Conservation (phyloP, 768 basidiomycete genomes). For the Boletus vinaceobasis region DNA sequence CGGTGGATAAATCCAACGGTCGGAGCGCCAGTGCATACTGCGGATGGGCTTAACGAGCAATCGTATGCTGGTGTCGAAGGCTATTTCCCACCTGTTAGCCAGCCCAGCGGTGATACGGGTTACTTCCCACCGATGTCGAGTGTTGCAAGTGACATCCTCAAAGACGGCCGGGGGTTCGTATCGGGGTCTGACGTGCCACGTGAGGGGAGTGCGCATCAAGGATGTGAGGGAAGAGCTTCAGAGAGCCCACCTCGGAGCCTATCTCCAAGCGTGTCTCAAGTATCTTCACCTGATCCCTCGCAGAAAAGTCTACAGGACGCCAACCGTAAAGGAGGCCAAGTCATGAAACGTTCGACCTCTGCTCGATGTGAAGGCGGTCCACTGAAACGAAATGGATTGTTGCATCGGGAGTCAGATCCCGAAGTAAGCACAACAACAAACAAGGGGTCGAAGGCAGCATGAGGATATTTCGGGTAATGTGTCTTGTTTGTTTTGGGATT, state of each 20-base stretch:
- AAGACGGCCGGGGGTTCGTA: slow-evolving; percentile 13
- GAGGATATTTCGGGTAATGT: slow-evolving; percentile 7
- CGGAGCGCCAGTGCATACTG: slow-evolving; percentile 51
- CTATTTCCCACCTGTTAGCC: slow-evolving; percentile 43
- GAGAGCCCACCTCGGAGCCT: slow-evolving; percentile 7
- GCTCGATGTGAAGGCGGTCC: slow-evolving; percentile 26
- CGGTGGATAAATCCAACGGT: slow-evolving; percentile 57
- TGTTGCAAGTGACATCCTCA: slow-evolving; percentile 38
- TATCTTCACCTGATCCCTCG: slow-evolving; percentile 5
- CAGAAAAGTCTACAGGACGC: slow-evolving; percentile 13
- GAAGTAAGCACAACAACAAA: slow-evolving; percentile 21
- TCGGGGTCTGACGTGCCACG: not conserved
- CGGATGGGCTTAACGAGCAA: slow-evolving; percentile 13
- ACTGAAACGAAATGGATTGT: slow-evolving; percentile 26
- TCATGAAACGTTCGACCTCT: slow-evolving; percentile 30
- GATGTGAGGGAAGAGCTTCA: slow-evolving; percentile 1
- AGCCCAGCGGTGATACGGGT: slow-evolving; percentile 22
- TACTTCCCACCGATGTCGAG: slow-evolving; percentile 44
- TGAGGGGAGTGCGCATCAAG: slow-evolving; percentile 1
- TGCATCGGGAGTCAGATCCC: slow-evolving; percentile 31
- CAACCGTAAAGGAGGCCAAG: slow-evolving; percentile 11
- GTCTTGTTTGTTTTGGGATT: slow-evolving; percentile 3
- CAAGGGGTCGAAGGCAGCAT: slow-evolving; percentile 27
- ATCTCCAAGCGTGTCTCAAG: slow-evolving; percentile 4
- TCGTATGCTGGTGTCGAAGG: slow-evolving; percentile 23